Conservation (phyloP, 176 grass and related monocot species). For the Zoysia pacifica region DNA sequence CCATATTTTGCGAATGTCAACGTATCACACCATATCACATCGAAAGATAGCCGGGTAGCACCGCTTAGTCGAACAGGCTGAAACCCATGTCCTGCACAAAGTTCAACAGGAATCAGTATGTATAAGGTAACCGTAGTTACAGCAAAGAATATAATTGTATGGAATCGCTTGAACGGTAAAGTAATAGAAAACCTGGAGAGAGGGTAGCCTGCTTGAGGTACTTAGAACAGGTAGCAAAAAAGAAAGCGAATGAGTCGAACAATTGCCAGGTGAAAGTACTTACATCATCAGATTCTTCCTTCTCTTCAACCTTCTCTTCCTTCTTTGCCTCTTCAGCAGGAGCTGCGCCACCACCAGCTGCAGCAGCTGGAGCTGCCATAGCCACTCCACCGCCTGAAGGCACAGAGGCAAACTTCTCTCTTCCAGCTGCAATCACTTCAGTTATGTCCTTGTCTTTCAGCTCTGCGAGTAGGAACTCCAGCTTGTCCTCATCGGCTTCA, state of each 20-base stretch:
- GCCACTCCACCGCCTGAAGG: slow-evolving; percentile 59
- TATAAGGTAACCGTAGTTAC: not conserved
- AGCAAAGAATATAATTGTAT: not conserved
- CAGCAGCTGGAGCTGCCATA: slow-evolving; percentile 50
- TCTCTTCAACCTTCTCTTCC: slow-evolving; percentile 94
- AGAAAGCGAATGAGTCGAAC: not conserved
- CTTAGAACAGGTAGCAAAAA: not conserved
- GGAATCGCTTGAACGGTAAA: not conserved
- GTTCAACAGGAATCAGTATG: slow-evolving; percentile 7
- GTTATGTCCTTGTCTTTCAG: slow-evolving; percentile 71
- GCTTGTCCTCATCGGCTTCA: slow-evolving; percentile 55
- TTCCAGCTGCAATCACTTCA: slow-evolving; percentile 70
- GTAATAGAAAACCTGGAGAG: not conserved
- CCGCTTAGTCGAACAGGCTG: slow-evolving; percentile 71
- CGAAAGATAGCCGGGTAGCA: not conserved
- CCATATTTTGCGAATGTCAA: not conserved
- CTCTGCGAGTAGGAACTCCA: slow-evolving; percentile 65
- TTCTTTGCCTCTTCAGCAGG: slow-evolving; percentile 76
- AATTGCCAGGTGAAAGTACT: slow-evolving; percentile 15
- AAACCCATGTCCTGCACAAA: slow-evolving; percentile 86
- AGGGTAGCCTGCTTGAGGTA: not conserved
- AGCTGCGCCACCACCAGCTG: slow-evolving; percentile 51
- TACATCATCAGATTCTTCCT: slow-evolving; percentile 88
- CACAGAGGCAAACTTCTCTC: slow-evolving; percentile 81
- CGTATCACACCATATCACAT: not conserved